These are phyloP conservation scores for Kwoniella mangroviensis DNA, from an alignment of 768 basidiomycete genomes.

Conservation along the genomic window DNA sequence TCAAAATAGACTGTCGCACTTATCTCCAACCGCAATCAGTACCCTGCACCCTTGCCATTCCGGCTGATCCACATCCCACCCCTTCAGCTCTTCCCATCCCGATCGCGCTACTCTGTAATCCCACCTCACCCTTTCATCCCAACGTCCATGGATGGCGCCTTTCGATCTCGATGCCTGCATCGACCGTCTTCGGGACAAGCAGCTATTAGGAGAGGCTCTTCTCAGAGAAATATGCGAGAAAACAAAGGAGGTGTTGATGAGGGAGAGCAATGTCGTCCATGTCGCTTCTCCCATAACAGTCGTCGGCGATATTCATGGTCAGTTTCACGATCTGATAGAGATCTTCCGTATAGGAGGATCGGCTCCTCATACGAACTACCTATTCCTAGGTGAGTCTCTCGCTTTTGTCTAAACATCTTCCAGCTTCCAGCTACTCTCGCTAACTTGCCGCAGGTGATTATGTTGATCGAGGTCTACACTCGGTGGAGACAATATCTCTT, in stretches of 20 bases:
- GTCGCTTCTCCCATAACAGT: constrained; percentile 96
- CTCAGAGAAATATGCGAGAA: constrained; percentile 99
- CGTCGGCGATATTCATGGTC: constrained; percentile 98
- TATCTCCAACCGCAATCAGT: no score
- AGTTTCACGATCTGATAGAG: constrained; percentile 99
- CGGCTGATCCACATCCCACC: no score
- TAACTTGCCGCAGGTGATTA: constrained; percentile 77
- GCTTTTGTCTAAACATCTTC: neutral
- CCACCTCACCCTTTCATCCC: neutral
- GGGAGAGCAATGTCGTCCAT: constrained; percentile 97
- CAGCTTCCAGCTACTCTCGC: neutral
- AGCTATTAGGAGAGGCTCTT: constrained; percentile 90
- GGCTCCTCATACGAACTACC: constrained; percentile 94
- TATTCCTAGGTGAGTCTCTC: constrained; percentile 81
- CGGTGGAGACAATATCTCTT: constrained; percentile 96
- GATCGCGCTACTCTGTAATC: no score
- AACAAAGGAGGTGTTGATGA: constrained; percentile 98
- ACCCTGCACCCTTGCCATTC: no score
- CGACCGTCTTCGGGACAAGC: constrained; percentile 83
- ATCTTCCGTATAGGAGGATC: constrained; percentile 98
- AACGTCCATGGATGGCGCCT: constrained; percentile 46
- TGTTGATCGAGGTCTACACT: constrained; percentile 95
- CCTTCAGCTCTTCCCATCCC: no score
- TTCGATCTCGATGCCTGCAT: constrained; percentile 99
- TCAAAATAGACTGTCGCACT: no score